Evolutionary conservation across 2,329 filamentous ascomycete species (phyloP), one percentile per base, ranked within the genome.

Genomic region (Aureobasidium vineae): DNA sequence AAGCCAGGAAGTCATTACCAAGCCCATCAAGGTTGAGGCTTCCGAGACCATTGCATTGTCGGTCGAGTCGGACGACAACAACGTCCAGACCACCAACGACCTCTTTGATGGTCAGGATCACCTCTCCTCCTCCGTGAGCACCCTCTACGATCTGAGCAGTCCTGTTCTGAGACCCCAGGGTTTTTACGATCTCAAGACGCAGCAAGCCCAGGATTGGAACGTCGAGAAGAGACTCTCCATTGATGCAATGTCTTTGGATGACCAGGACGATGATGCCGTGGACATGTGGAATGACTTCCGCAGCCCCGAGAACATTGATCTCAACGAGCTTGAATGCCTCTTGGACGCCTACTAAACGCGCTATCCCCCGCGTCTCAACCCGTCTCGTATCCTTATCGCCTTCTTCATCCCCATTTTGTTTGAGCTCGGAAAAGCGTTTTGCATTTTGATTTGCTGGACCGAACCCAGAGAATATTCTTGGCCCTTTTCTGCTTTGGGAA

Each of bases 271-370:
- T 71, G 65, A 69, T 28, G 21, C 74, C 67, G 72, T 73, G 60
- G 71, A 74, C 66, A 71, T 75, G 63, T 76, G 68, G 69, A 69
- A 52, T 36, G 70, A 65, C 26, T 67, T 86, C 73, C 83, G 84
- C 75, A 92, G 88, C 75, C 92, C 93, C 1, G 95, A 98, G 80
- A 90, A 88, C 70, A 89, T 98, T 71, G 92, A 96, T 76, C 86
- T 98, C 57, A 92, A 97, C 54, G 95, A 99, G 81, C 87, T 98
- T 28, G 94, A 98, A 74, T 87, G 90, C 72, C 85, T 97, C 76
- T 86, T 97, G 73, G 88, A 90, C 74, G 88, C 71, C 40, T 77
- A 75, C 56, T 76, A 71, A n/a, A 54, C 38, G 23, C 33, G 31
- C 36, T 28, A 36, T 7, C 26, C 21, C 23, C 40, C 33, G 23